phyloP scores from a whole-genome alignment of 164 flowering plant genomes.

The Magnolia sinica region DNA sequence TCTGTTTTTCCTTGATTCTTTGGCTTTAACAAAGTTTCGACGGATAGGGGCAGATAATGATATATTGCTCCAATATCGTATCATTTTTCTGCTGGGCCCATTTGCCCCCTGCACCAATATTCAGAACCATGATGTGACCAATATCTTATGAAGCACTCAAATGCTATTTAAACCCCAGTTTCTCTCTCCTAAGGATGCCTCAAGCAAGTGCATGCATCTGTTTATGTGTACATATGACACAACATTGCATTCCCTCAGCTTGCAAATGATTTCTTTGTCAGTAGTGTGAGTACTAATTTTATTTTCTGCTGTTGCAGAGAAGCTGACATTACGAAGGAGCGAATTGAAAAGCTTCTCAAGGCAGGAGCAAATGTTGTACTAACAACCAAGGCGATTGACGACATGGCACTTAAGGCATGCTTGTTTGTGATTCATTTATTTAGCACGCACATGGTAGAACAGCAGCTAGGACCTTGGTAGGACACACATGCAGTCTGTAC shows the following conservation, averaged over 20 bases:
- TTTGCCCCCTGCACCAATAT: too few species aligned
- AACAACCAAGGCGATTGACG: conserved; percentile 97
- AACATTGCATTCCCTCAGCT: background rate
- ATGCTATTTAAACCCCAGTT: too few species aligned
- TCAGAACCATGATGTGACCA: too few species aligned
- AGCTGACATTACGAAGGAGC: conserved; percentile 94
- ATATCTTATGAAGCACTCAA: too few species aligned
- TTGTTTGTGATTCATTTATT: conserved; percentile 5
- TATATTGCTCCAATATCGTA: too few species aligned
- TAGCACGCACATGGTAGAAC: background rate
- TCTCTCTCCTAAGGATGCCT: background rate
- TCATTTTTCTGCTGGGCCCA: too few species aligned
- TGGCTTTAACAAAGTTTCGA: too few species aligned
- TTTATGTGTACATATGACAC: background rate
- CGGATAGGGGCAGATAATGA: too few species aligned
- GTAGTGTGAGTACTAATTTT: background rate
- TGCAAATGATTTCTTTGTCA: background rate
- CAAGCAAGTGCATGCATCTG: background rate
- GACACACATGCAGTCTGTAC: too few species aligned
- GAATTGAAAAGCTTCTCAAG: conserved; percentile 86
- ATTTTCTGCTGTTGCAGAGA: conserved; percentile 49
- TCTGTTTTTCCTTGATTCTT: too few species aligned
- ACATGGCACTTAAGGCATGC: conserved; percentile 97
- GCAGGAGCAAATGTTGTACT: conserved; percentile 97
- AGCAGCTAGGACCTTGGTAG: too few species aligned